Base-by-base conservation (phyloP, 306 rosid species). In the Leucaena leucocephala region DNA sequence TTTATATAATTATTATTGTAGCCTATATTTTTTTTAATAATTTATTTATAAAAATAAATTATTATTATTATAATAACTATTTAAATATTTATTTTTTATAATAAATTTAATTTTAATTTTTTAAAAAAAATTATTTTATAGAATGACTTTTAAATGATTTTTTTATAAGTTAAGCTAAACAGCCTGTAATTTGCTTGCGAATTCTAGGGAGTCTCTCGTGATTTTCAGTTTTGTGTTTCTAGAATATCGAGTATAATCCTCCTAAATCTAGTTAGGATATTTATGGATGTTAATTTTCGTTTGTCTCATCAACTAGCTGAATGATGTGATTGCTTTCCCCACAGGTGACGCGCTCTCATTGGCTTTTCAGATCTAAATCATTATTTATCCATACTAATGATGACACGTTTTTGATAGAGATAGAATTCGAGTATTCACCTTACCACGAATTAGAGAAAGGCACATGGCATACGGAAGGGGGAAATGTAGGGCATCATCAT, bases 301-400 rank as follows among this genome's bases (percentile, higher is more conserved):
- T 5, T 34, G 76, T 76, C 76, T 62, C 68, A 22, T 69, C 43
- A 33, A 48, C 34, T 38, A 27, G 61, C 67, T 69, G 27, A 17
- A 2, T 33, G 42, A 6, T 59, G 55, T 16, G 67, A 38, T 59
- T 81, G 72, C 16, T 68, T 46, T 15, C 64, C 58, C 9, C 40
- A 4, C 35, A 75, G 0, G 58, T 81, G 72, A 68, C 6, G 9
- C 3, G 0, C 35, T 38, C n/a, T 54, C 38, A 68, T 57, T 52
- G 79, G 70, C 65, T 42, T 40, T 1, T 3, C 49, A 40, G 4
- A 7, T 6, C 15, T 40, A 8, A 39, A 66, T 40, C 9, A 66
- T n/a, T 16, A 8, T 5, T 66, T 16, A 17, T 67, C 49, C 72
- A 16, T n/a, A 63, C 22, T 63, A 14, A 6, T 35, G 68, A 3